Percentiles rank a stretch among this genome's conserved stretches.
Evolutionary conservation across 441 rosid species (phyloP).

Genomic region (Erodium trifolium): DNA sequence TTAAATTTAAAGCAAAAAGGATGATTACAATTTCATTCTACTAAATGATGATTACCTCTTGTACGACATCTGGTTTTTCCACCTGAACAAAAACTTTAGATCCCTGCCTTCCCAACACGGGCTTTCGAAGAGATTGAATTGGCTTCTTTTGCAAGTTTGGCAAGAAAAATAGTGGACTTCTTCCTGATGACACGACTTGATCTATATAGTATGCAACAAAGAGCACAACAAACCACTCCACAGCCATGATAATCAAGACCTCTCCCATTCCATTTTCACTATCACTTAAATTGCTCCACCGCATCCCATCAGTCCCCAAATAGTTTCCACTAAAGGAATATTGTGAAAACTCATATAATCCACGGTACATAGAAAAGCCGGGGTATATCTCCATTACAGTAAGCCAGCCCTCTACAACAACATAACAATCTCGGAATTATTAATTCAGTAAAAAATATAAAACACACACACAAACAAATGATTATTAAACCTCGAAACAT

Average conservation of each 20-base stretch:
- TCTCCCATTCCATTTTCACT: constrained; percentile 65
- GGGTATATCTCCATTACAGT: constrained; percentile 75
- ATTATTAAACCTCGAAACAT: neutral
- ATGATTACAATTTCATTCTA: neutral
- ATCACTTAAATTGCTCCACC: constrained; percentile 54
- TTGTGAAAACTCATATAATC: constrained; percentile 76
- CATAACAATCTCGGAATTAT: constrained; percentile 5
- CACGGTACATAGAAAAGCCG: constrained; percentile 80
- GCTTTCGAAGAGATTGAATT: constrained; percentile 33
- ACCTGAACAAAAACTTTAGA: constrained; percentile 66
- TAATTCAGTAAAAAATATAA: neutral
- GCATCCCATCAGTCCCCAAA: constrained; percentile 69
- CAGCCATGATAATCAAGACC: constrained; percentile 53
- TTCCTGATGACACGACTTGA: constrained; percentile 49
- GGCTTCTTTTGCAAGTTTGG: constrained; percentile 38
- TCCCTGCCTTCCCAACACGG: constrained; percentile 45
- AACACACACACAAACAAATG: neutral
- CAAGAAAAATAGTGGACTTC: constrained; percentile 52
- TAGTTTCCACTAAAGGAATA: constrained; percentile 46
- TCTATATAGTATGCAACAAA: constrained; percentile 60
- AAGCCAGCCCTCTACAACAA: constrained; percentile 59
- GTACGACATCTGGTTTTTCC: constrained; percentile 74
- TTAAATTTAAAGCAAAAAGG: no score
- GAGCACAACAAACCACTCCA: constrained; percentile 72
- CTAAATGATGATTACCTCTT: constrained; percentile 51